A percentile compares a stretch with the other conserved stretches of the same genome.
Evolutionary conservation across 2,329 filamentous ascomycete species (phyloP).

Genomic region (Phoma sp.): DNA sequence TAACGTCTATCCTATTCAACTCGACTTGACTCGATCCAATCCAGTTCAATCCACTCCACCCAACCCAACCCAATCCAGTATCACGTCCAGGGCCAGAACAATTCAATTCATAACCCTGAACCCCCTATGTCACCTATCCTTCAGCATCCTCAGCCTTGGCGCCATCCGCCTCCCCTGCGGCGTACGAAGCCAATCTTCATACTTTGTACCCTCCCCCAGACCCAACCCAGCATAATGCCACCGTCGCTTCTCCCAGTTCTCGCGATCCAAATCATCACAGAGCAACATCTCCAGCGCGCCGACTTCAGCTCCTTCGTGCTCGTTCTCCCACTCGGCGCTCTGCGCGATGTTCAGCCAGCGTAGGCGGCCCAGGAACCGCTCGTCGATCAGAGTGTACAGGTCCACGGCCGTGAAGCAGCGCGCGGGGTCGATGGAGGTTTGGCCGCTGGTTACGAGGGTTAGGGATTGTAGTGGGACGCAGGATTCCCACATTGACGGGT

Average conservation of each 20-base stretch:
- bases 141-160: slow-evolving; percentile 29
- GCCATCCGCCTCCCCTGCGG: slow-evolving; percentile 31
- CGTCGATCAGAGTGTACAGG: slow-evolving; percentile 50
- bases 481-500: slow-evolving; percentile 16
- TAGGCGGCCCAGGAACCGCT: slow-evolving; percentile 49
- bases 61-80: too few species aligned
- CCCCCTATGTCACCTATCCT: slow-evolving; percentile 25
- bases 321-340: slow-evolving; percentile 49
- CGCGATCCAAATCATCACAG: slow-evolving; percentile 45
- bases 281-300: slow-evolving; percentile 50
- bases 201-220: slow-evolving; percentile 18
- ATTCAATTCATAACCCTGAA: slow-evolving; percentile 17
- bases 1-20: too few species aligned
- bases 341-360: slow-evolving; percentile 47
- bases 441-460: slow-evolving; percentile 50
- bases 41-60: too few species aligned
- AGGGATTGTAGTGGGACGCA: slow-evolving; percentile 45
- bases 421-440: slow-evolving; percentile 35
- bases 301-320: slow-evolving; percentile 42
- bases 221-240: slow-evolving; percentile 42
- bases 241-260: slow-evolving; percentile 45
- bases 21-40: too few species aligned
- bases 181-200: slow-evolving; percentile 34
- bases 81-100: slow-evolving; percentile 3
- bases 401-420: slow-evolving; percentile 52